These are phyloP conservation scores for Candida nanaspora DNA, from an alignment of 805 yeast species.

Conservation along the genomic window DNA sequence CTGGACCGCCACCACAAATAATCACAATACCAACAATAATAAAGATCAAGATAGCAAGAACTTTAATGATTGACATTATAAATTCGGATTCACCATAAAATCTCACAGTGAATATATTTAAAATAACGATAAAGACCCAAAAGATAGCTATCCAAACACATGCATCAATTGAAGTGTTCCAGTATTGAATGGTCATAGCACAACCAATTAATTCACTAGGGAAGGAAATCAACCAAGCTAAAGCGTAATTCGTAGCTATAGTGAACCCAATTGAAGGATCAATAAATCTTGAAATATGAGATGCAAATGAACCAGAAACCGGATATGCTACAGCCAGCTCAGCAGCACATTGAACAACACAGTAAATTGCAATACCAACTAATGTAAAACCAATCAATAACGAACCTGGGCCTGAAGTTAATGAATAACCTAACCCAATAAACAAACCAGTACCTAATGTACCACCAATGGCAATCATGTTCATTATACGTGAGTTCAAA, in stretches of 20 bases:
- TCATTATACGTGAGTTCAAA: constrained; percentile 50
- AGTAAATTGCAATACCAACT: constrained; percentile 21
- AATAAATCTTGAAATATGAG: constrained; percentile 36
- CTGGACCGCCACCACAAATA: constrained; percentile 49
- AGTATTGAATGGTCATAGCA: constrained; percentile 48
- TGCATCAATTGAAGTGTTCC: constrained; percentile 46
- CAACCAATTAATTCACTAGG: constrained; percentile 58
- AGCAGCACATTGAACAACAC: constrained; percentile 34
- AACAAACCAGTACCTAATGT: constrained; percentile 72
- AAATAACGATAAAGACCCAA: constrained; percentile 37
- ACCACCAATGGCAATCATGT: constrained; percentile 73
- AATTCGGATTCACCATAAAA: constrained; percentile 55
- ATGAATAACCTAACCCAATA: constrained; percentile 53
- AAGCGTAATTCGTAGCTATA: constrained; percentile 44
- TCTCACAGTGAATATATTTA: constrained; percentile 46
- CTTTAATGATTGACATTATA: constrained; percentile 38
- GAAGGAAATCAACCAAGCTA: constrained; percentile 49
- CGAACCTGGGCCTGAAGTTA: constrained; percentile 27
- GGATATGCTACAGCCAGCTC: constrained; percentile 49
- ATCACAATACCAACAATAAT: constrained; percentile 39
- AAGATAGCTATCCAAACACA: constrained; percentile 58
- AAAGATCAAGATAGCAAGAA: constrained; percentile 41
- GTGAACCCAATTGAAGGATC: constrained; percentile 54
- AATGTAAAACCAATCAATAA: constrained; percentile 9
- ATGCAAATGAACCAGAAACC: constrained; percentile 45